phyloP scores from a whole-genome alignment of 345 rosid genomes.

The Eucalyptus cloeziana region DNA sequence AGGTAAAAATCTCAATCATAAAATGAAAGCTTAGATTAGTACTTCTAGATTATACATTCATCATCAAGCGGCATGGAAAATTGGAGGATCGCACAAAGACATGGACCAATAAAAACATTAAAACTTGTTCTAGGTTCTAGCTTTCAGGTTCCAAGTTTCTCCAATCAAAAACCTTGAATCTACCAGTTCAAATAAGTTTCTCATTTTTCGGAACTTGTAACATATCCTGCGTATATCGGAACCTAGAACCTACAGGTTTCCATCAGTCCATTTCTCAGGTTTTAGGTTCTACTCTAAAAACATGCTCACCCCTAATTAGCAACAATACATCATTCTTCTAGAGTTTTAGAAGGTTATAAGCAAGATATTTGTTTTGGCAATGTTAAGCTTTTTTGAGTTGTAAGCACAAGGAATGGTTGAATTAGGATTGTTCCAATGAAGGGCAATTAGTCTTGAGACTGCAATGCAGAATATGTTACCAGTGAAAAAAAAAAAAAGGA shows the following conservation, averaged over 20 bases:
- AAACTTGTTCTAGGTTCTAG: no score
- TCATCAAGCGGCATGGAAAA: no score
- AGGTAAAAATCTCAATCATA: no score
- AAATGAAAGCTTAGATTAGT: no score
- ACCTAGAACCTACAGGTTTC: no score
- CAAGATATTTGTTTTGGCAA: not conserved
- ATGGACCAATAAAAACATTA: no score
- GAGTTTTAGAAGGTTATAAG: not conserved
- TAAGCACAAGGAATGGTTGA: not conserved
- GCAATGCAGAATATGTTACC: not conserved
- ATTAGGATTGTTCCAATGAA: not conserved
- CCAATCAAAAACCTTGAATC: no score
- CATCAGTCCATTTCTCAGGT: accelerated
- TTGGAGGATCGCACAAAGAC: no score
- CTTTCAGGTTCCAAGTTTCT: no score
- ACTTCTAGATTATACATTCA: no score
- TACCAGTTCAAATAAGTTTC: accelerated
- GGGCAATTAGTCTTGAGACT: not conserved
- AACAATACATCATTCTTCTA: not conserved
- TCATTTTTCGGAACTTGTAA: accelerated
- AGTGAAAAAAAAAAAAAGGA: not conserved
- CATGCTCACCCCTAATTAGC: not conserved
- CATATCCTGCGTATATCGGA: accelerated
- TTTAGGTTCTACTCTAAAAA: no score
- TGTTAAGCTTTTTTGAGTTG: not conserved